Conservation (phyloP, 352 stramenopile species). For the Pythium biforme region DNA sequence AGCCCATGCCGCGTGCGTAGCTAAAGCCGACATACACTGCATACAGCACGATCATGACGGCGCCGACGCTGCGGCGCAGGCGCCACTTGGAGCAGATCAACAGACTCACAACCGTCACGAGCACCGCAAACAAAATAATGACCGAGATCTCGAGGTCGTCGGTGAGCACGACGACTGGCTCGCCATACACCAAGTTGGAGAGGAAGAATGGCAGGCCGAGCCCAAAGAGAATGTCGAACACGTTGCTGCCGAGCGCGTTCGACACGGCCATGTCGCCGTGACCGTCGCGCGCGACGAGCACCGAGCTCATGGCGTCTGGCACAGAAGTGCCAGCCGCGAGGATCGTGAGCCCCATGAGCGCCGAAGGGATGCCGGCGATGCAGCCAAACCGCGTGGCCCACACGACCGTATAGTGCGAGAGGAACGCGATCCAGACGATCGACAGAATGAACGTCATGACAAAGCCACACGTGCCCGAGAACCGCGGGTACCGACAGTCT, state of each 20-base stretch:
- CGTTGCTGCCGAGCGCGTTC: slow-evolving; percentile 83
- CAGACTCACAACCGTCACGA: slow-evolving; percentile 52
- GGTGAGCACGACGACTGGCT: slow-evolving; percentile 43
- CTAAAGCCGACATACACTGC: slow-evolving; percentile 55
- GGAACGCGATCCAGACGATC: slow-evolving; percentile 71
- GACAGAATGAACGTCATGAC: slow-evolving; percentile 60
- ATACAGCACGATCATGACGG: slow-evolving; percentile 48
- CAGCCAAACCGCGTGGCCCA: slow-evolving; percentile 65
- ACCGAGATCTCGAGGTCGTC: slow-evolving; percentile 64
- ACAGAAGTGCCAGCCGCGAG: slow-evolving; percentile 78
- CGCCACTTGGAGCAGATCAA: slow-evolving; percentile 52
- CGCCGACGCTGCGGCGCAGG: slow-evolving; percentile 43
- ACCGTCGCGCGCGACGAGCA: slow-evolving; percentile 75
- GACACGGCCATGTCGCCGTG: slow-evolving; percentile 83
- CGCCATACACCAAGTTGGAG: slow-evolving; percentile 69
- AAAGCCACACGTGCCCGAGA: slow-evolving; percentile 46
- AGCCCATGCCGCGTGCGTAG: slow-evolving; percentile 53
- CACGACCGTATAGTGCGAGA: slow-evolving; percentile 68
- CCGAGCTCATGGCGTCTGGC: slow-evolving; percentile 75
- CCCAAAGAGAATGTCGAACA: slow-evolving; percentile 84
- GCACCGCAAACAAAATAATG: slow-evolving; percentile 61
- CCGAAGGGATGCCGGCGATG: slow-evolving; percentile 63
- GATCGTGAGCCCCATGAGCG: slow-evolving; percentile 79
- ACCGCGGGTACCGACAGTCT: slow-evolving; percentile 62
- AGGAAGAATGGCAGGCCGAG: slow-evolving; percentile 76